Conservation (phyloP, 495 filamentous ascomycete species). For the Neurospora sp. region DNA sequence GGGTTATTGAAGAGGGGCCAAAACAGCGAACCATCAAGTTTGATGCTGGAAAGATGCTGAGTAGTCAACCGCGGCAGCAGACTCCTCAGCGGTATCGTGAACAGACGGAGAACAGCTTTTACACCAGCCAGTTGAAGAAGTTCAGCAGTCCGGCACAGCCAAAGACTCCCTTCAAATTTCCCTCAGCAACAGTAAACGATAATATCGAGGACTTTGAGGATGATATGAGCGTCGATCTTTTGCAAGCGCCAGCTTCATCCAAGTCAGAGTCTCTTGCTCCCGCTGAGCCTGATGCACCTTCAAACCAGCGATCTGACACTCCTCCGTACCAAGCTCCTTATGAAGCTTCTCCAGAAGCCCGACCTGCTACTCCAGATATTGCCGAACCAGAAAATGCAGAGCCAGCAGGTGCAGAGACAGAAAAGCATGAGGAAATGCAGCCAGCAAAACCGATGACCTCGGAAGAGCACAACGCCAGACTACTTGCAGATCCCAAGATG, state of each 20-base stretch:
- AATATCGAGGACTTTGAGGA: constrained; percentile 11
- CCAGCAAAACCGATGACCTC: constrained; percentile 50
- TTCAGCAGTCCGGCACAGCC: constrained; percentile 19
- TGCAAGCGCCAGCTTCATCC: neutral
- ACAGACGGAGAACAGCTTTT: constrained; percentile 69
- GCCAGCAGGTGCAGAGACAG: neutral
- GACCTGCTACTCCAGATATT: neutral
- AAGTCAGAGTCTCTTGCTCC: neutral
- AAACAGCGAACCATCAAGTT: constrained; percentile 67
- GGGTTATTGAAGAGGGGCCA: constrained; percentile 68
- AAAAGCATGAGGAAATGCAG: neutral
- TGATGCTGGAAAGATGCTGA: constrained; percentile 56
- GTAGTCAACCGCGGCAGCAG: constrained; percentile 21
- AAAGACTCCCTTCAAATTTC: neutral
- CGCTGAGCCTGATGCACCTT: neutral
- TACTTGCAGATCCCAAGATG: constrained; percentile 73
- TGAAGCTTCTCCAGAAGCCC: neutral
- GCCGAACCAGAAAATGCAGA: neutral
- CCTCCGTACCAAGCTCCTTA: neutral
- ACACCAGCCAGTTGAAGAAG: constrained; percentile 56
- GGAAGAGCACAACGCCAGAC: constrained; percentile 79
- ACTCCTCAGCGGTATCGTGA: constrained; percentile 54
- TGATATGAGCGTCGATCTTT: constrained; percentile 14
- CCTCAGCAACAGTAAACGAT: neutral
- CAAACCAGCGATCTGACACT: neutral